A percentile compares a stretch with the other conserved stretches of the same genome.
Evolutionary conservation across 805 yeast species (phyloP).

Genomic region (Suhomyces tanzawaensis): DNA sequence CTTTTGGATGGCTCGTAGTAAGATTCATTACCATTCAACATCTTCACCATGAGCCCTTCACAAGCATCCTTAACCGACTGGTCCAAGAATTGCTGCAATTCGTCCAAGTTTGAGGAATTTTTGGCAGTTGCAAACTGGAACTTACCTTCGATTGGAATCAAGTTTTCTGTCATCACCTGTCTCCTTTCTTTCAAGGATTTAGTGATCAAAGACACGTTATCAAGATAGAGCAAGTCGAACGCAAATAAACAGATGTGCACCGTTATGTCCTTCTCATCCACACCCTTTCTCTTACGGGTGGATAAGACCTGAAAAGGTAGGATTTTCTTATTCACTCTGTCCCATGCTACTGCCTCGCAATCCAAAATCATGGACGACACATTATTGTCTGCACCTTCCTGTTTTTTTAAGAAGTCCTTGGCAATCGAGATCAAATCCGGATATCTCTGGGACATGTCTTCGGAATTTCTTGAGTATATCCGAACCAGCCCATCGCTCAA

Average conservation of each 20-base stretch:
- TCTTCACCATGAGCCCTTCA: slow-evolving; percentile 95
- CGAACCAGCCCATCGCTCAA: slow-evolving; percentile 61
- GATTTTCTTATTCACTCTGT: slow-evolving; percentile 68
- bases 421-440: slow-evolving; percentile 82
- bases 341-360: slow-evolving; percentile 99
- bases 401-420: slow-evolving; percentile 50
- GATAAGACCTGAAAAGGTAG: slow-evolving; percentile 91
- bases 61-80: slow-evolving; percentile 86
- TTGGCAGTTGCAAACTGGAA: slow-evolving; percentile 76
- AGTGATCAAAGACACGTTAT: slow-evolving; percentile 69
- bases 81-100: slow-evolving; percentile 80
- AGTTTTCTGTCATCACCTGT: slow-evolving; percentile 50
- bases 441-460: slow-evolving; percentile 93
- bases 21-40: slow-evolving; percentile 76
- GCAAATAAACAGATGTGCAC: slow-evolving; percentile 92
- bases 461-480: slow-evolving; percentile 91
- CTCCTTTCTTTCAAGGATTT: slow-evolving; percentile 72
- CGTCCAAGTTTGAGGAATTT: slow-evolving; percentile 68
- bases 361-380: slow-evolving; percentile 67
- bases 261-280: slow-evolving; percentile 79
- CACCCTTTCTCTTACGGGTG: slow-evolving; percentile 93
- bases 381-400: slow-evolving; percentile 4
- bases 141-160: slow-evolving; percentile 67
- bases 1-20: slow-evolving; percentile 92
- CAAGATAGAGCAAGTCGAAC: slow-evolving; percentile 76